Evolutionary conservation across 2,329 filamentous ascomycete genomes (phyloP), one percentile per base, ranked within the genome.

Genomic region (Scedosporium boydii): DNA sequence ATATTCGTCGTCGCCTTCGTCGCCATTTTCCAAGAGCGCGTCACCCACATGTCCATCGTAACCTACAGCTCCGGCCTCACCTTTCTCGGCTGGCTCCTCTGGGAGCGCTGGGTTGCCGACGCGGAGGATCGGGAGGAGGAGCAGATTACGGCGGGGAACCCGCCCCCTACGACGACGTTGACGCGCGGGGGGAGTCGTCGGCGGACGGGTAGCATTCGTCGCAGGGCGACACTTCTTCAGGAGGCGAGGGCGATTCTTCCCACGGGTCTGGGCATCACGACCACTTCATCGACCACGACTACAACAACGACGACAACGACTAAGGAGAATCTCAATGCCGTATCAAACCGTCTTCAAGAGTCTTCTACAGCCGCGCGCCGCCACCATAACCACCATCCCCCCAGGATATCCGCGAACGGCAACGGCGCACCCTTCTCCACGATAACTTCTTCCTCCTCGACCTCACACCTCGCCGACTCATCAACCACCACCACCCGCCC

Each of bases 1-100:
- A 93, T 99, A 63, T 99, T 98, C 71, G 84, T 96, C 65, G 93
- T 93, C 67, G 96, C 90, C 75, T 99, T 99, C 72, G 87, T 93
- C 16, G 91, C 87, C 61, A 99, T 99, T 65, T 90, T 90, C 68
- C 87, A 93, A 68, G 87, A 93, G 68, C 85, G 91, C 46, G 86
- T 97, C n/a, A 92, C 89, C 41, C 93, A 93, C 2, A 86, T 96
- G n/a, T 87, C 91, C 0, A 87, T 98, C 3, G 92, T 96, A 12
- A 88, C 89, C 66, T 92, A 89, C 82, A 90, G 91, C 57, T 96
- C 88, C 69, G 79, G 90, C 51, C 87, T 87, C 21, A 97, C 93
- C 0, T 86, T 96, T 46, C 75, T 93, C 18, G 93, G 93, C 14
- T 99, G 93, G 93, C 78, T 91, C 16, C 73, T 97, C 7, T 96